Conservation (phyloP, 2,329 filamentous ascomycete species). For the Beauveria pseudobassiana region DNA sequence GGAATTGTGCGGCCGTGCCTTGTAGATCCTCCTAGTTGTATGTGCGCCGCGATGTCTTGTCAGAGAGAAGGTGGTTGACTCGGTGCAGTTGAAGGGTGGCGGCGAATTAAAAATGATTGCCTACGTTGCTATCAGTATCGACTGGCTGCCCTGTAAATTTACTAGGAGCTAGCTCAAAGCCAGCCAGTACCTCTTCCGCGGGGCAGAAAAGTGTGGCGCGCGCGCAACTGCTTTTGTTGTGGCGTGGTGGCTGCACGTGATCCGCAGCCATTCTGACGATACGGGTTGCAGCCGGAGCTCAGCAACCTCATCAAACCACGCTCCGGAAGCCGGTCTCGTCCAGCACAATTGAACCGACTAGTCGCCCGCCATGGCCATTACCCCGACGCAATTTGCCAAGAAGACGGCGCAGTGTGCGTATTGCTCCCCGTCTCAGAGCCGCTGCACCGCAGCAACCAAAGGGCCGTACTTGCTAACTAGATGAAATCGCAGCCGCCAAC, state of each 20-base stretch:
- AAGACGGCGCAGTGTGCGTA: slow-evolving; percentile 68
- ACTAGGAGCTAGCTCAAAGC: too few relatives aligned
- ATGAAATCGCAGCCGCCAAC: slow-evolving; percentile 59
- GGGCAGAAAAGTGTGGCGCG: slow-evolving; percentile 8
- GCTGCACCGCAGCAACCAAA: neutral
- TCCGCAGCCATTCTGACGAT: slow-evolving; percentile 4
- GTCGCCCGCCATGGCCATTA: slow-evolving; percentile 67
- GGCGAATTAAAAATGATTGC: neutral
- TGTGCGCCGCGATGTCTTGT: neutral
- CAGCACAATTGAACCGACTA: slow-evolving; percentile 22
- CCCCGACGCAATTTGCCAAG: slow-evolving; percentile 85
- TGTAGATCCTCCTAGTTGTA: neutral
- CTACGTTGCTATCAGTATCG: neutral
- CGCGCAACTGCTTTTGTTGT: neutral
- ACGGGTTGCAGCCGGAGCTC: slow-evolving; percentile 5
- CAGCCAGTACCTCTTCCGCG: neutral
- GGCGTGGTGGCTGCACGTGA: slow-evolving; percentile 8
- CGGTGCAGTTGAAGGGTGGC: neutral
- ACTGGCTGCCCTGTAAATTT: neutral
- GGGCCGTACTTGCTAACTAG: neutral
- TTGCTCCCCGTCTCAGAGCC: neutral
- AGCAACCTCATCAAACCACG: slow-evolving; percentile 10
- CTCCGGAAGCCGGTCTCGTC: slow-evolving; percentile 4
- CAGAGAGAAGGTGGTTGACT: neutral
- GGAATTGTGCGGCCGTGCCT: neutral